These are phyloP conservation scores for Scleroderma citrinum DNA, from an alignment of 768 basidiomycete genomes.

Conservation along the genomic window DNA sequence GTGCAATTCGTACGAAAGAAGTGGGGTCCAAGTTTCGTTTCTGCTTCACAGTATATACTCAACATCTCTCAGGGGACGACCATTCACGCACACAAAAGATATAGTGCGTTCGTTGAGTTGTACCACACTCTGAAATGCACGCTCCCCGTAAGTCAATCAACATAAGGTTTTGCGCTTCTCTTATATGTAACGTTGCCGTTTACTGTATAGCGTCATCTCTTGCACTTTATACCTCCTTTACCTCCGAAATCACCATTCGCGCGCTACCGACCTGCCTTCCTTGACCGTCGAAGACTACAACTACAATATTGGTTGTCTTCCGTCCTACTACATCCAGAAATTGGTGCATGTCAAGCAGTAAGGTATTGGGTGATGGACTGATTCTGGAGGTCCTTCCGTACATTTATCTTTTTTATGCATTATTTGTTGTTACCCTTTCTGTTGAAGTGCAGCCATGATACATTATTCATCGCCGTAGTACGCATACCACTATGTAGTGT, in stretches of 20 bases:
- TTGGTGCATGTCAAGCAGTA: slow-evolving; percentile 57
- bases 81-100: slow-evolving; percentile 63
- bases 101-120: slow-evolving; percentile 58
- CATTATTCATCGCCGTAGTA: background rate
- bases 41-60: background rate
- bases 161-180: background rate
- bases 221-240: slow-evolving; percentile 47
- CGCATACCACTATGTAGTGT: background rate
- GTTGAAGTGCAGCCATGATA: background rate
- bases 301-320: slow-evolving; percentile 63
- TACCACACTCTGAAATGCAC: slow-evolving; percentile 40
- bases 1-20: slow-evolving; percentile 62
- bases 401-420: background rate
- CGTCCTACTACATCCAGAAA: slow-evolving; percentile 63
- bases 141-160: slow-evolving; percentile 41
- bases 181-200: background rate
- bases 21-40: slow-evolving; percentile 14
- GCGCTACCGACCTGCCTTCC: slow-evolving; percentile 61
- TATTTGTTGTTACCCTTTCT: background rate
- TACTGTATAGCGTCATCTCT: slow-evolving; percentile 35
- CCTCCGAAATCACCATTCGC: slow-evolving; percentile 68
- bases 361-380: slow-evolving; percentile 55
- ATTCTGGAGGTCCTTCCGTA: background rate
- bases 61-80: slow-evolving; percentile 42
- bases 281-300: slow-evolving; percentile 53